Evolutionary conservation across 108 stramenopile species (phyloP).

Genomic region (Nitzschia palea): DNA sequence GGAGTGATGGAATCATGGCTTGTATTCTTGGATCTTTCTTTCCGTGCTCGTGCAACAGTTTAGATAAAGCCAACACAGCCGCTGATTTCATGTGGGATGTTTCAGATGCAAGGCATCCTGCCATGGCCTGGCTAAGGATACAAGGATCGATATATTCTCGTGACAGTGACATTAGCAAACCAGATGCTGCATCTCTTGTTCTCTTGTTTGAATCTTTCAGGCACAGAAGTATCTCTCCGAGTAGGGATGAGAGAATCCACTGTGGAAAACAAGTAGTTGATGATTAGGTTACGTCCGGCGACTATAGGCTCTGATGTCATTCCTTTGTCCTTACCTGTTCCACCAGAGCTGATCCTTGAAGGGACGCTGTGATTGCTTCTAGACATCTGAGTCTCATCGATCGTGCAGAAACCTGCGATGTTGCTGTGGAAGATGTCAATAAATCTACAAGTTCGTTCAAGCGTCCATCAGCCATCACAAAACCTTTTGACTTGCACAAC

Average conservation of each 20-base stretch:
- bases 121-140: constrained; percentile 64
- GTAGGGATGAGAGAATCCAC: constrained; percentile 55
- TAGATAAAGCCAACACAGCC: constrained; percentile 74
- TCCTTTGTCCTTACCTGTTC: constrained; percentile 23
- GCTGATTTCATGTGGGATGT: constrained; percentile 94
- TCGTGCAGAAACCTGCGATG: constrained; percentile 77
- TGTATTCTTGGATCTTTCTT: constrained; percentile 60
- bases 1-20: constrained; percentile 64
- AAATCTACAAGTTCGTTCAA: constrained; percentile 65
- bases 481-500: constrained; percentile 58
- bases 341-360: not conserved
- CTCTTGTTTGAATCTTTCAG: constrained; percentile 94
- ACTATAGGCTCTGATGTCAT: too few species aligned
- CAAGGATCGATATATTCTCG: constrained; percentile 43
- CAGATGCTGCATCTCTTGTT: constrained; percentile 85
- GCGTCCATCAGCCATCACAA: constrained; percentile 47
- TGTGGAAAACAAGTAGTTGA: constrained; percentile 7
- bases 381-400: constrained; percentile 79
- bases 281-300: not conserved
- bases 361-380: constrained; percentile 57
- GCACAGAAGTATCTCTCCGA: constrained; percentile 85
- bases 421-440: constrained; percentile 61
- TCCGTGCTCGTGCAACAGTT: constrained; percentile 73
- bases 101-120: constrained; percentile 81
- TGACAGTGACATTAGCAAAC: constrained; percentile 75